Percentiles rank a stretch among this genome's conserved stretches.
These are phyloP conservation scores for Capniomyces stellatus DNA, from an alignment of 371 early-diverging fungal species.

Conservation along the genomic window DNA sequence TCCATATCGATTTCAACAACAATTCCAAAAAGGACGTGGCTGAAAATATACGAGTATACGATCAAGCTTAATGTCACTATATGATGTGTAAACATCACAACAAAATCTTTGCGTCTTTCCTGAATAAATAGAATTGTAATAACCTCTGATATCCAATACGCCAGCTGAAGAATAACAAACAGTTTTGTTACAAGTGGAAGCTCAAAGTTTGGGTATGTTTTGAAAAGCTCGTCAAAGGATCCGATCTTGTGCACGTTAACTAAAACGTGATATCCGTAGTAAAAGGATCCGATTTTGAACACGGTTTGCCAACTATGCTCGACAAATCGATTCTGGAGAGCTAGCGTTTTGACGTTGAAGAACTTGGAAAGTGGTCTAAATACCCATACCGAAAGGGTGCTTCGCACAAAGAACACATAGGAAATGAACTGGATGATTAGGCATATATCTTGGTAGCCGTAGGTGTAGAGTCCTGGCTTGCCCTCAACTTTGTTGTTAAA, in stretches of 20 bases:
- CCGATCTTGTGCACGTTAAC: not conserved
- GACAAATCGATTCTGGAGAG: not conserved
- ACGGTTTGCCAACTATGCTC: not conserved
- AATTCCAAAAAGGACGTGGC: slow-evolving; percentile 63
- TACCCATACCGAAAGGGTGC: not conserved
- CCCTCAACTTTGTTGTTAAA: not conserved
- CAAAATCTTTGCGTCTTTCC: slow-evolving; percentile 55
- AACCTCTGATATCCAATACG: slow-evolving; percentile 62
- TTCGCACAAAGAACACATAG: not conserved
- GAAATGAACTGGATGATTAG: not conserved
- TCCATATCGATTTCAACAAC: slow-evolving; percentile 63
- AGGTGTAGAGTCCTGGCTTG: not conserved
- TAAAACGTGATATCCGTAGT: not conserved
- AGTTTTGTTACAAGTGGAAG: not conserved
- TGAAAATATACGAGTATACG: slow-evolving; percentile 40
- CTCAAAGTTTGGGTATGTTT: not conserved
- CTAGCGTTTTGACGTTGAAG: not conserved
- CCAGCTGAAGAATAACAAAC: slow-evolving; percentile 55
- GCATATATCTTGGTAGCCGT: not conserved
- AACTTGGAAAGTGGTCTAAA: not conserved
- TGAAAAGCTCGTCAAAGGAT: too few relatives aligned
- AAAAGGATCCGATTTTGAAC: not conserved
- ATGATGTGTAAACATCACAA: slow-evolving; percentile 62
- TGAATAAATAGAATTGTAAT: slow-evolving; percentile 51
- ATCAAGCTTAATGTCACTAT: slow-evolving; percentile 50